These are phyloP conservation scores for Syzygium aqueum DNA, from an alignment of 345 rosid species.

Conservation along the genomic window DNA sequence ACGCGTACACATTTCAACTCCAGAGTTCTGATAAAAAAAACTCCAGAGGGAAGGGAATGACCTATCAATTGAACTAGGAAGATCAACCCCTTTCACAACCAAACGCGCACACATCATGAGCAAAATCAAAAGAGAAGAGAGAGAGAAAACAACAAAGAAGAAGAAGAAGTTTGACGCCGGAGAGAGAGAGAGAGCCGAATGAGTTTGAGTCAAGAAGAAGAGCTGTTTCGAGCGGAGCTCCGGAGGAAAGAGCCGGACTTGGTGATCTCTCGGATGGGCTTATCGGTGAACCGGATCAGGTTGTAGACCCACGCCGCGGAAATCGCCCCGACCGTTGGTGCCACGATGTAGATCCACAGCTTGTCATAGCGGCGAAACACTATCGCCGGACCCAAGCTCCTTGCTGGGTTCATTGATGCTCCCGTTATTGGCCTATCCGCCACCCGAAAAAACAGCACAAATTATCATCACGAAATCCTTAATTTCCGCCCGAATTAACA, in stretches of 20 bases:
- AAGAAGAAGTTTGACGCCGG: background rate
- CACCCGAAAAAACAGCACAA: background rate
- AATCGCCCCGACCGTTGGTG: constrained; percentile 38
- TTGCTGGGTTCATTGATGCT: constrained; percentile 83
- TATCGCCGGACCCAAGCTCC: constrained; percentile 64
- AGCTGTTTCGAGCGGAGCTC: background rate
- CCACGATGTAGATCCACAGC: constrained; percentile 52
- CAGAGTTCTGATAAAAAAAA: no score
- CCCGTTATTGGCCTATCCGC: constrained; percentile 48
- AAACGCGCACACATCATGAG: background rate
- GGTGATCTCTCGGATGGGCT: constrained; percentile 36
- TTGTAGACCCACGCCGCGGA: constrained; percentile 44
- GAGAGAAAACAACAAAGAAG: background rate
- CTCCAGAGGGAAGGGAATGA: no score
- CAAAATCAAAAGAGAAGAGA: background rate
- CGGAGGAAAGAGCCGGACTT: constrained; percentile 10
- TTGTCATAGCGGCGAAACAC: constrained; percentile 32
- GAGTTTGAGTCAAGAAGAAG: background rate
- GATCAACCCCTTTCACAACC: background rate
- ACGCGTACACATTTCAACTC: no score
- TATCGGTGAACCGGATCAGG: constrained; percentile 35
- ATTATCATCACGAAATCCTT: background rate
- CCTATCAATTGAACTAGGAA: background rate
- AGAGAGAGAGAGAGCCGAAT: background rate
- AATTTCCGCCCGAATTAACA: background rate